Evolutionary conservation across 225 moss, liverwort and hornwort species (phyloP).

Genomic region (Thuidium tamariscinum): DNA sequence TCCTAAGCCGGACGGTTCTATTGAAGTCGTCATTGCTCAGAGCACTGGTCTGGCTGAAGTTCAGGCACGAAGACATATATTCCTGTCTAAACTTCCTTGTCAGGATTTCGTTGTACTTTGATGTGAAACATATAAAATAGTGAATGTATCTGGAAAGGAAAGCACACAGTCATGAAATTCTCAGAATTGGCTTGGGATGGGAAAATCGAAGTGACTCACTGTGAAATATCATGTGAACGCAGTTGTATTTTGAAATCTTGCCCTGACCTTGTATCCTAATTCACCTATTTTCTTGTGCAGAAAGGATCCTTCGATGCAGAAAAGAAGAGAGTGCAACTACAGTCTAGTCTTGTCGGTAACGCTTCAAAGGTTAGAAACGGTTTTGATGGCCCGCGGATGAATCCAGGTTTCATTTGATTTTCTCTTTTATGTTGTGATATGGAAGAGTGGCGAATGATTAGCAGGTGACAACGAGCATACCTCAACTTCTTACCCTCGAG

Average conservation of each 20-base stretch:
- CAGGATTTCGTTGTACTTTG: not conserved
- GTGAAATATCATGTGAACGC: not conserved
- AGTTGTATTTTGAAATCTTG: not conserved
- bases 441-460: not conserved
- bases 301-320: conserved; percentile 73
- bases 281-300: conserved; percentile 16
- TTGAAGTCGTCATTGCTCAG: conserved; percentile 86
- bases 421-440: not conserved
- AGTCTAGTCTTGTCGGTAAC: conserved; percentile 71
- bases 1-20: conserved; percentile 66
- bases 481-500: not conserved
- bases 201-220: not conserved
- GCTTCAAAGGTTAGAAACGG: conserved; percentile 73
- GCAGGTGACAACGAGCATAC: not conserved
- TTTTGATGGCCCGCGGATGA: not conserved
- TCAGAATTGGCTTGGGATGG: not conserved
- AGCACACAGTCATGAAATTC: not conserved
- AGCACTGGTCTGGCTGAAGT: conserved; percentile 96
- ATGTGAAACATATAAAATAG: not conserved
- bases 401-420: not conserved
- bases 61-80: conserved; percentile 32
- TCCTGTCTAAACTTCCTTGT: not conserved
- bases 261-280: not conserved
- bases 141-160: not conserved
- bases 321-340: conserved; percentile 56